Conservation (phyloP, 2,329 filamentous ascomycete species). For the Nemania serpens region DNA sequence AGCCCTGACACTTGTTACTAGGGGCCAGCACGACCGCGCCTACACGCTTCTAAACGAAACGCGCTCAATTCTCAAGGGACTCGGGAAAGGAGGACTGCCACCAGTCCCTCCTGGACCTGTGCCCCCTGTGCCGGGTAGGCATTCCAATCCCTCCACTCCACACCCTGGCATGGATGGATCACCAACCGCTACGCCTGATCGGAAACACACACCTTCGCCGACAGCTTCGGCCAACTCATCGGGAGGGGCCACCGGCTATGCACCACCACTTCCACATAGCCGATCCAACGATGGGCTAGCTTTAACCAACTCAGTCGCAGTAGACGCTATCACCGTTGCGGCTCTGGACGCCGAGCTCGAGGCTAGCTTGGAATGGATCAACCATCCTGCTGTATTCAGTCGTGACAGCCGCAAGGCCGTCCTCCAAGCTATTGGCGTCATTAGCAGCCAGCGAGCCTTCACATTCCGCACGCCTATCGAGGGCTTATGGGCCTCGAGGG, state of each 20-base stretch:
- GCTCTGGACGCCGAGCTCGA: conserved; percentile 92
- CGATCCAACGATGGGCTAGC: conserved; percentile 63
- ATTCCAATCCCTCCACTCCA: conserved; percentile 55
- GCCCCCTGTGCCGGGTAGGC: conserved; percentile 40
- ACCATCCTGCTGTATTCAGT: conserved; percentile 91
- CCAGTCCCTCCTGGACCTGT: conserved; percentile 59
- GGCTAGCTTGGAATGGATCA: conserved; percentile 93
- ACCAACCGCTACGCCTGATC: conserved; percentile 55
- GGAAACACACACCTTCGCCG: conserved; percentile 61
- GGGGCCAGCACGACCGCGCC: conserved; percentile 90
- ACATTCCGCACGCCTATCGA: conserved; percentile 92
- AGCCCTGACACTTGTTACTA: conserved; percentile 85
- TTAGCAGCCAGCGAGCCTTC: conserved; percentile 90
- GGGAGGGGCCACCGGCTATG: conserved; percentile 44
- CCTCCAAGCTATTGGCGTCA: conserved; percentile 93
- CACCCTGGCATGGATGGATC: conserved; percentile 52
- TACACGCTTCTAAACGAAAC: conserved; percentile 93
- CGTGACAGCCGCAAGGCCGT: conserved; percentile 95
- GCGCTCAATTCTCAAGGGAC: conserved; percentile 89
- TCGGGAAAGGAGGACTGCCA: conserved; percentile 92
- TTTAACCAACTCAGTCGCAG: conserved; percentile 66
- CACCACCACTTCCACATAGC: conserved; percentile 51
- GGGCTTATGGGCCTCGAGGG: conserved; percentile 82
- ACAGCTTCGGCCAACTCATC: conserved; percentile 55
- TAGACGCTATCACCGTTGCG: conserved; percentile 79